A percentile compares a stretch with the other conserved stretches of the same genome.
phyloP scores from a whole-genome alignment of 2,329 filamentous ascomycete genomes.

The Xylariales sp. region DNA sequence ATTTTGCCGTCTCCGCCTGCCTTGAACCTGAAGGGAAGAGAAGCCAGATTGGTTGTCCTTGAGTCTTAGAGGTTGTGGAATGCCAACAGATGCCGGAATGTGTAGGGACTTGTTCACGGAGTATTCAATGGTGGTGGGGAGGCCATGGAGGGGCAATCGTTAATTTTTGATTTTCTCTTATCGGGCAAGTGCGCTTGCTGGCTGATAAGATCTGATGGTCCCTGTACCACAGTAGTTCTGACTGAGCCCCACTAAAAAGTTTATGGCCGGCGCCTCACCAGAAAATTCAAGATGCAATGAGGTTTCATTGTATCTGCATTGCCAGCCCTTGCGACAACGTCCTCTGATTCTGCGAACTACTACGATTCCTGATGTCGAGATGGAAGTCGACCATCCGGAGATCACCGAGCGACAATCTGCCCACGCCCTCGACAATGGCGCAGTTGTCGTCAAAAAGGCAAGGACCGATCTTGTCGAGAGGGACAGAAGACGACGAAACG shows the following conservation, averaged over 20 bases:
- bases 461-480: slow-evolving; percentile 50
- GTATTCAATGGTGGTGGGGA: background rate
- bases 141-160: slow-evolving; percentile 1
- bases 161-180: slow-evolving; percentile 3
- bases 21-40: slow-evolving; percentile 83
- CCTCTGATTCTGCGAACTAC: too few relatives aligned
- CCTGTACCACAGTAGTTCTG: background rate
- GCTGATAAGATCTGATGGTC: background rate
- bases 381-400: slow-evolving; percentile 22
- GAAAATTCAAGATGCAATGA: slow-evolving; percentile 6
- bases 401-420: slow-evolving; percentile 29
- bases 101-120: background rate
- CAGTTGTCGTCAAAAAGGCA: slow-evolving; percentile 42
- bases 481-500: slow-evolving; percentile 46
- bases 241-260: slow-evolving; percentile 5
- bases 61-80: too few relatives aligned
- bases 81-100: too few relatives aligned
- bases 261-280: background rate
- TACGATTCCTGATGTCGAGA: too few relatives aligned
- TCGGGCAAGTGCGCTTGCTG: background rate
- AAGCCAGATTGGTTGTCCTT: slow-evolving; percentile 51
- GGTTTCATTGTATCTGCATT: too few relatives aligned
- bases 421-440: slow-evolving; percentile 46
- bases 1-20: slow-evolving; percentile 70
- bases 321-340: too few relatives aligned